Conservation (phyloP, 805 yeast genomes). For the Brettanomyces bruxellensis region DNA sequence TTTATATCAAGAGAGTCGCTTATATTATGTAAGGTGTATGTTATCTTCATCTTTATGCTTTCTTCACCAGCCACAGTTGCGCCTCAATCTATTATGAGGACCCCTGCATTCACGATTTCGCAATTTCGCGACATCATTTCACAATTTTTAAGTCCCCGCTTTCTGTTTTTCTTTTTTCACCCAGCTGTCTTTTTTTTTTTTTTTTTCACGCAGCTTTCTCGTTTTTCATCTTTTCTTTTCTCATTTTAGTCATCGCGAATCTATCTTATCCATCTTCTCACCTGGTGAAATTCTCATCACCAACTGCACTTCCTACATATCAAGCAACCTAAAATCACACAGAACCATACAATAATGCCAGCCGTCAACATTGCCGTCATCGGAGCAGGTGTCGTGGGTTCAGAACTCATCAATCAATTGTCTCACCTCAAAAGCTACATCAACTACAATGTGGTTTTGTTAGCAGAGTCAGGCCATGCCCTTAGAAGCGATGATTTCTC, state of each 20-base stretch:
- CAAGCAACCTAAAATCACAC: background rate
- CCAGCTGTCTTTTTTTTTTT: too few species aligned
- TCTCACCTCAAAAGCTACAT: slow-evolving; percentile 48
- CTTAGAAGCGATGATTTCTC: slow-evolving; percentile 58
- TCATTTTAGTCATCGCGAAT: background rate
- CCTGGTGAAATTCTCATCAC: background rate
- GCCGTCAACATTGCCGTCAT: slow-evolving; percentile 63
- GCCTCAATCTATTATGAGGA: too few species aligned
- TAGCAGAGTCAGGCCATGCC: slow-evolving; percentile 70
- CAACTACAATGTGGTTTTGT: slow-evolving; percentile 65
- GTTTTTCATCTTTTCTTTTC: background rate
- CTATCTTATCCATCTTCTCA: background rate
- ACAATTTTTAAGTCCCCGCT: too few species aligned
- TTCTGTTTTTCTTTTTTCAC: background rate
- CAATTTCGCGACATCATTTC: too few species aligned
- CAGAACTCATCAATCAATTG: slow-evolving; percentile 81
- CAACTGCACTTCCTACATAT: background rate
- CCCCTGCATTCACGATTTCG: too few species aligned
- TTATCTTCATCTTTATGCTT: too few species aligned
- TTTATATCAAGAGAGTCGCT: background rate
- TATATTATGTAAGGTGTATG: too few species aligned
- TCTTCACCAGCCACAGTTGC: too few species aligned
- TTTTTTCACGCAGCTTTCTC: too few species aligned
- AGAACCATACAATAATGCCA: slow-evolving; percentile 28
- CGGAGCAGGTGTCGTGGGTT: slow-evolving; percentile 94